phyloP scores from a whole-genome alignment of 2,329 filamentous ascomycete genomes.

The Sarocladium brachiariae region DNA sequence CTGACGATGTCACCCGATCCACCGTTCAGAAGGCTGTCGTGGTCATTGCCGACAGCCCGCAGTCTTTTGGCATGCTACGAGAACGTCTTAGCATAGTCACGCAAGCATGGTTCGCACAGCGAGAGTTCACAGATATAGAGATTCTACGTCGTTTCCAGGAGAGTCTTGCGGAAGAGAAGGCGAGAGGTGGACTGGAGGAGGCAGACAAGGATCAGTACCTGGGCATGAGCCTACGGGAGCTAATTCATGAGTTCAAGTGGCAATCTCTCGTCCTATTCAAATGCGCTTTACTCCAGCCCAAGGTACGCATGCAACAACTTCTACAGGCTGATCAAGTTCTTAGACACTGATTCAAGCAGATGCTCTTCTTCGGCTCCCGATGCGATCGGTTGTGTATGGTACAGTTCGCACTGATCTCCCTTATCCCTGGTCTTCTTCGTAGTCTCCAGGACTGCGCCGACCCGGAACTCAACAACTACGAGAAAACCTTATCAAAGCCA shows the following conservation, averaged over 20 bases:
- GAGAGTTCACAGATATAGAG: constrained; percentile 83
- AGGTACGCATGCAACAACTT: constrained; percentile 48
- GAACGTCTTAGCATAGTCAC: constrained; percentile 88
- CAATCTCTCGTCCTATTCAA: constrained; percentile 93
- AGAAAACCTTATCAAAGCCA: constrained; percentile 65
- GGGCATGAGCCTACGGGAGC: constrained; percentile 79
- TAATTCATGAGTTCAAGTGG: constrained; percentile 90
- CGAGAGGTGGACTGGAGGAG: constrained; percentile 52
- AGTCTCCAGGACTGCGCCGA: constrained; percentile 93
- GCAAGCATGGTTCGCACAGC: constrained; percentile 92
- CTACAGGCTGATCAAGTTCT: neutral
- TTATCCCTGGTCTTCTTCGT: constrained; percentile 87
- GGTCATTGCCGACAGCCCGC: constrained; percentile 84
- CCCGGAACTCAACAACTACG: constrained; percentile 81
- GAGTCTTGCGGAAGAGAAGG: constrained; percentile 65
- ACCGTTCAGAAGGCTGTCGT: constrained; percentile 98
- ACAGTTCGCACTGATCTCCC: constrained; percentile 90
- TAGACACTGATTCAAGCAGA: constrained; percentile 44
- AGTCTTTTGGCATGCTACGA: constrained; percentile 82
- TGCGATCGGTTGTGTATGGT: constrained; percentile 97
- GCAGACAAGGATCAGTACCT: constrained; percentile 80
- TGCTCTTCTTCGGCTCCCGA: constrained; percentile 96
- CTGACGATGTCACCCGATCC: constrained; percentile 87
- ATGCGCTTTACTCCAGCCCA: constrained; percentile 86
- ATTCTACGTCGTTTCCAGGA: constrained; percentile 89